Base-by-base conservation (phyloP, 1,284 basidiomycete genomes). In the Coniferiporia sulphurascens region DNA sequence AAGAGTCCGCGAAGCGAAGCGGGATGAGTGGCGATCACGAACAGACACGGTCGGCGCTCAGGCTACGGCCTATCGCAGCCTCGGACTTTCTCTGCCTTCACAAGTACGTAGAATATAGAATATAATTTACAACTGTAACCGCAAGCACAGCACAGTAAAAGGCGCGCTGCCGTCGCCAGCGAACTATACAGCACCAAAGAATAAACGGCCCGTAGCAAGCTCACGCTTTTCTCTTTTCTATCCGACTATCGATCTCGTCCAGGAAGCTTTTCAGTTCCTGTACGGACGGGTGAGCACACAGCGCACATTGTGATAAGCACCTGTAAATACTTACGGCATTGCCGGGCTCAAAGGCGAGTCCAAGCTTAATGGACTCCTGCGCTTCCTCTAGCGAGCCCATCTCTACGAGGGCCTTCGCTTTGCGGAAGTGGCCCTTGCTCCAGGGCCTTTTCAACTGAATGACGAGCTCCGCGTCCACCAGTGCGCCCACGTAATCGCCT, bases 371-470 rank as follows among this genome's bases (percentile, higher is more conserved):
- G 2, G 94, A 89, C 51, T 95, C 91, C 63, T 82, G 83, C 2
- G 95, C 95, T 56, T 97, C 94, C 41, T 85, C 76, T 56, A 83
- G 75, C 51, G 80, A 77, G 12, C 80, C 78, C 58, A 99, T 76
- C n/a, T 84, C 92, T 4, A 90, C 77, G 49, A 98, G 76, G 0
- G 96, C 94, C 71, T 90, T 91, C 2, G 90, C 93, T 66, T 88
- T 96, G 64, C 96, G 80, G 78, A 96, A 97, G 71, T 98, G 93
- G 0, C 95, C 96, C 72, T 98, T 98, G 66, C 88, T 85, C 96
- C 96, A 99, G 32, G 86, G 86, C 60, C 87, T 80, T 71, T 93
- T 91, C 58, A 98, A 75, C 64, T 84, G 75, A 48, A 96, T 88
- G 65, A 98, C 94, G 1, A 87, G 86, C 63, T 98, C 94, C 0